Conservation (phyloP, 768 basidiomycete genomes). For the Tremella yokohamensis region DNA sequence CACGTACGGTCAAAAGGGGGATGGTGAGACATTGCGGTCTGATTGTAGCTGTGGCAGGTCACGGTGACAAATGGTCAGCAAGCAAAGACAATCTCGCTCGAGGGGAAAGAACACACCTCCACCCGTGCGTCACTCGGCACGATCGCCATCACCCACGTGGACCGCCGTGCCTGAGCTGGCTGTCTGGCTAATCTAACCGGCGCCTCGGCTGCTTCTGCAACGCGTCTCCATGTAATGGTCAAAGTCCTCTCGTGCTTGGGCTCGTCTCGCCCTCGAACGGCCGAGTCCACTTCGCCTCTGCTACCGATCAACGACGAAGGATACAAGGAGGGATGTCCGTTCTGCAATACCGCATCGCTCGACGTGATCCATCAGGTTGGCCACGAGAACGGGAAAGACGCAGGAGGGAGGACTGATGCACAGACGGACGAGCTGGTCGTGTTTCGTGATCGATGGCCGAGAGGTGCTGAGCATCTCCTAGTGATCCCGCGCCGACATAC, state of each 20-base stretch:
- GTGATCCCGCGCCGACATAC: conserved; percentile 43
- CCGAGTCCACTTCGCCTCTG: neutral
- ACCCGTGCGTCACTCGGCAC: too few species aligned
- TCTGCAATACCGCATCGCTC: conserved; percentile 41
- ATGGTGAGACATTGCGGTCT: neutral
- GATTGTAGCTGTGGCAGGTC: neutral
- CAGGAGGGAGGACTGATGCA: neutral
- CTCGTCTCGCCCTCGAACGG: neutral
- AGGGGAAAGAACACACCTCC: neutral
- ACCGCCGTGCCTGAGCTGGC: too few species aligned
- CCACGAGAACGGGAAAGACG: conserved; percentile 4
- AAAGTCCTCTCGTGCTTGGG: conserved; percentile 5
- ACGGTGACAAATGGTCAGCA: neutral
- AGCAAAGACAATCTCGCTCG: neutral
- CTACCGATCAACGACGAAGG: neutral
- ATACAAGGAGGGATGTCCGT: conserved; percentile 29
- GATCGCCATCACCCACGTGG: too few species aligned
- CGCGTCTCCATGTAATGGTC: neutral
- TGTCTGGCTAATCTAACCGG: too few species aligned
- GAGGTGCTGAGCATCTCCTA: conserved; percentile 38
- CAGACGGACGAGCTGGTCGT: conserved; percentile 42
- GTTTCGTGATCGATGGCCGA: conserved; percentile 45
- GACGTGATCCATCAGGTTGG: conserved; percentile 36
- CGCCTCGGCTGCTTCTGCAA: neutral
- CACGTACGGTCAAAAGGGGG: neutral